phyloP scores from a whole-genome alignment of 176 grass and related monocot genomes.

The Triticum dicoccoides region DNA sequence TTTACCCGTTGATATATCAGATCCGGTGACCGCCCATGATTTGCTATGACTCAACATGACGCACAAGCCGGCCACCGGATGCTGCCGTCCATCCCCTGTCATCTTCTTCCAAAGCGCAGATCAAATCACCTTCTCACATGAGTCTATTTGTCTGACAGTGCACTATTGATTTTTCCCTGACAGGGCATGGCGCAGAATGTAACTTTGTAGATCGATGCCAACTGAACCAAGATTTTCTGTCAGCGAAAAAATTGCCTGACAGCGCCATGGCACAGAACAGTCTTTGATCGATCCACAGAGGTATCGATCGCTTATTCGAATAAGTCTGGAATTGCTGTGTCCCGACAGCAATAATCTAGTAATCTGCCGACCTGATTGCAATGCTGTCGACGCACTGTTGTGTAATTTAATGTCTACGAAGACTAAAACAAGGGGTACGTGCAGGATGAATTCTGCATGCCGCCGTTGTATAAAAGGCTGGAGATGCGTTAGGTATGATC shows the following conservation, averaged over 20 bases:
- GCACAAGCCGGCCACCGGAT: background rate
- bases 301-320: background rate
- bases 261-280: too few relatives aligned
- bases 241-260: background rate
- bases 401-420: background rate
- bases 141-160: background rate
- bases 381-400: background rate
- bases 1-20: background rate
- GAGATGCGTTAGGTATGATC: background rate
- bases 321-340: too few relatives aligned
- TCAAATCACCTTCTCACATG: background rate
- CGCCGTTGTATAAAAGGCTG: background rate
- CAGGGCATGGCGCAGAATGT: background rate
- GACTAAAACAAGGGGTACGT: background rate
- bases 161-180: background rate
- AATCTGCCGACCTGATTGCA: background rate
- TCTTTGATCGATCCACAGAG: too few relatives aligned
- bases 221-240: background rate
- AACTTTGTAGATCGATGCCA: background rate
- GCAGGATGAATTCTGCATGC: background rate
- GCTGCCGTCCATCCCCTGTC: background rate
- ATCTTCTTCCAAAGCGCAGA: background rate
- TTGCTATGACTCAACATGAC: conserved; percentile 26
- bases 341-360: background rate
- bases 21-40: conserved; percentile 22